A percentile compares a stretch with the other conserved stretches of the same genome.
These are phyloP conservation scores for Amaranthus cruentus DNA, from an alignment of 148 eudicot species.

Conservation along the genomic window DNA sequence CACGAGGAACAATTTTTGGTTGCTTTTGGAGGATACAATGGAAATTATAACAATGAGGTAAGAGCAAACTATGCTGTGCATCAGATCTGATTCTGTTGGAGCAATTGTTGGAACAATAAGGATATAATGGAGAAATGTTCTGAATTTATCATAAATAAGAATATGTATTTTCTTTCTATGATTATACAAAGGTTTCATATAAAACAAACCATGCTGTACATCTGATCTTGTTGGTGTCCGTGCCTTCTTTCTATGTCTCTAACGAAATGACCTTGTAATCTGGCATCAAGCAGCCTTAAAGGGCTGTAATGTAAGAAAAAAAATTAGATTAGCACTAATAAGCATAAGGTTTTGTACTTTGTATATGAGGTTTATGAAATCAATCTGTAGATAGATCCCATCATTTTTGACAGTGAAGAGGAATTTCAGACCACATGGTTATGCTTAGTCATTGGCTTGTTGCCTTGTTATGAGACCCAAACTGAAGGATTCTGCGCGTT, in stretches of 20 bases:
- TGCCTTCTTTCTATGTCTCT: background rate
- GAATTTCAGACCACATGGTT: background rate
- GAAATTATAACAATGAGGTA: slow-evolving; percentile 95
- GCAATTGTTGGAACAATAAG: no score
- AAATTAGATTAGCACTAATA: background rate
- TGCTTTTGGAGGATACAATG: slow-evolving; percentile 96
- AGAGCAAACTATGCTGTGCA: background rate
- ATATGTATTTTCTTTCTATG: background rate
- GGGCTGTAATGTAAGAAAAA: background rate
- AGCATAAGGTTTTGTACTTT: background rate
- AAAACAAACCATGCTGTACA: background rate
- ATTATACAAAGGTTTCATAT: background rate
- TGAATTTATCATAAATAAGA: background rate
- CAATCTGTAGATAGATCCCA: background rate
- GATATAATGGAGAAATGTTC: background rate
- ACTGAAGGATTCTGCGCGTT: slow-evolving; percentile 52
- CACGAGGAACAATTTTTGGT: slow-evolving; percentile 64
- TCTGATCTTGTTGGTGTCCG: background rate
- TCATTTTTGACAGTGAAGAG: background rate
- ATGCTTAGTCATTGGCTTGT: background rate
- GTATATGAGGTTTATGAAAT: background rate
- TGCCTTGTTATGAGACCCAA: slow-evolving; percentile 70
- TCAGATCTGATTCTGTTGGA: no score
- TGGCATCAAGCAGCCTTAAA: background rate
- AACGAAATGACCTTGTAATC: background rate